Base-by-base conservation (phyloP, 2,329 filamentous ascomycete genomes). In the Botryotinia calthae region DNA sequence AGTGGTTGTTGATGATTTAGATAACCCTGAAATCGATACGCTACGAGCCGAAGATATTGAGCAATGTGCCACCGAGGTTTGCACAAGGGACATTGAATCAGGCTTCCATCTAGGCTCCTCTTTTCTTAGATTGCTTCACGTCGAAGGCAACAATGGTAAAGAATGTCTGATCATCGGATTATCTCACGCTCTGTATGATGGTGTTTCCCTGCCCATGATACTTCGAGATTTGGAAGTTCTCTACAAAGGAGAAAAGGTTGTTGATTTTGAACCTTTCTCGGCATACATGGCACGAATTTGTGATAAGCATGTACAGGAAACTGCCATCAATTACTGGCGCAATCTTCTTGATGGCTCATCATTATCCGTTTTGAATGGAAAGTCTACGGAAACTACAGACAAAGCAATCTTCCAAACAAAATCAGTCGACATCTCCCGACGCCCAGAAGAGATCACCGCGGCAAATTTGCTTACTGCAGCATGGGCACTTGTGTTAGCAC, bases 141-240 rank as follows among this genome's bases (percentile, higher is more conserved):
- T 79, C 20, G 56, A 79, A 61, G 44, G 73, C 56, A 59, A 67
- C 18, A 63, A 76, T 4, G 76, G 78, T 20, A 74, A 80, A 7
- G 77, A 81, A 1, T 82, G 80, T 18, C 81, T 85, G 25, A 78
- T 81, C 9, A 79, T 85, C 72, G 79, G 83, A 46, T 80, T 87
- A 22, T 87, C 85, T 0, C 89, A 91, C 79, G 85, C 87, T 3
- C 77, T 90, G 1, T 91, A 90, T 76, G 89, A 91, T 79, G 89
- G 89, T 34, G 90, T 89, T 87, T 89, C 88, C 18, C 85, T 89
- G 79, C 77, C 77, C 14, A 67, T 63, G 14, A 37, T 78, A 3
- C 75, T 79, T 40, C 71, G 71, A 44, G 73, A 77, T 67, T 70
- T 79, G 20, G 74, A 74, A 37, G 56, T 71, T 14, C 42, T 76